Base-by-base conservation (phyloP, 768 basidiomycete genomes). In the Auricularia cornea region DNA sequence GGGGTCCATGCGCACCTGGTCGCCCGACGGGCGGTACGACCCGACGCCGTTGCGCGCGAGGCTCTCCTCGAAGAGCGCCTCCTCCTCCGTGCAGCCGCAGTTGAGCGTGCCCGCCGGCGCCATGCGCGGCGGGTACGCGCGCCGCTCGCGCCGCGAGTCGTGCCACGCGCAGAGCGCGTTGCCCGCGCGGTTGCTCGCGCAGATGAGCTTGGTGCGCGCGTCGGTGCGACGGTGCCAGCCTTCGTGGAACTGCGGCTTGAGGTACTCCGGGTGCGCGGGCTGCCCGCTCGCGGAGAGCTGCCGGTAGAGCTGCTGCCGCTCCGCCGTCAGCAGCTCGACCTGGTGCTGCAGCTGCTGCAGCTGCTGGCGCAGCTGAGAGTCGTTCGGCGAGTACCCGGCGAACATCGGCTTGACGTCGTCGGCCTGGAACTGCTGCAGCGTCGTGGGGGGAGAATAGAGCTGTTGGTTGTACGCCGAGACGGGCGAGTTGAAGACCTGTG, bases 81-180 rank as follows among this genome's bases (percentile, higher is more conserved):
- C 86, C 54, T 91, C 89, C 70, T 81, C 84, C 4, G 89, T 87
- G 77, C 91, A 94, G 6, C 92, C 91, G 68, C 91, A 94, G 78
- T 94, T 94, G 63, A 94, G 84, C 67, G 81, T 81, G 11, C 89
- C 88, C 0, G 80, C 76, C 11, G 91, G 91, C 3, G 91, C 92
- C 78, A 87, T 87, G 56, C 91, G 84, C 11, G 92, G 90, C 3
- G 91, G 89, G 68, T 82, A 84, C 0, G 80, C 80, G 10, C 92
- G 83, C 32, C 92, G 86, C 74, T 94, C 91, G 31, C 91, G 84
- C 56, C 91, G 81, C 2, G 91, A 91, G 73, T 94, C 92, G 69
- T 94, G 91, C 91, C 91, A 94, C 3, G 92, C 87, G 72, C 91
- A 93, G 38, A 93, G 82, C 1, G 91, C 90, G 68, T 94, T 94